Percentiles rank a stretch among this genome's conserved stretches.
These are phyloP conservation scores for Phycomyces nitens DNA, from an alignment of 192 early-diverging fungal genomes.

Conservation along the genomic window DNA sequence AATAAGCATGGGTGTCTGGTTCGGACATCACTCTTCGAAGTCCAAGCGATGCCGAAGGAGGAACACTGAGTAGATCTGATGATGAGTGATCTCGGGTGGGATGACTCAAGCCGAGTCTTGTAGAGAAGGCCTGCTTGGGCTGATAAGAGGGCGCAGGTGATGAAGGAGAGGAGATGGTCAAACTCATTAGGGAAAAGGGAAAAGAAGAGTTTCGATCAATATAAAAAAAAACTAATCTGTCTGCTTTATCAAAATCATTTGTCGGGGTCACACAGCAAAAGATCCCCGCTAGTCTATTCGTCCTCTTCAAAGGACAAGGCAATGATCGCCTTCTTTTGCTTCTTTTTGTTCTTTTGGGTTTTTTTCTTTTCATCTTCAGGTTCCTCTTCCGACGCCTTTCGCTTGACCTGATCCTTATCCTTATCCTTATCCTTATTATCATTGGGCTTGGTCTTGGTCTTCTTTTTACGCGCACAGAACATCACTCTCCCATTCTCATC, in stretches of 20 bases:
- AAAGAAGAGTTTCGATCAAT: not conserved
- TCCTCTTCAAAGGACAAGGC: conserved; percentile 26
- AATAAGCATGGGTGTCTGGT: conserved; percentile 7
- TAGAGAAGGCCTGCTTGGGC: conserved; percentile 2
- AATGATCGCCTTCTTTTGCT: conserved; percentile 20
- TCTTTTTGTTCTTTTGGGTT: conserved; percentile 23
- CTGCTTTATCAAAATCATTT: not conserved
- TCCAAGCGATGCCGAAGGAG: not conserved
- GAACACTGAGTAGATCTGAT: too few species aligned
- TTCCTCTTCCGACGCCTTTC: not conserved
- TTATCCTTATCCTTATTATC: conserved; percentile 15
- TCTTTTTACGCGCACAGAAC: conserved; percentile 23
- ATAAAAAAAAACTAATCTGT: not conserved
- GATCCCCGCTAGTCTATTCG: not conserved
- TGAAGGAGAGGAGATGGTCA: conserved; percentile 7
- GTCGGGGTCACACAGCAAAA: not conserved
- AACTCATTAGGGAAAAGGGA: not conserved
- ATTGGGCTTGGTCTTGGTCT: conserved; percentile 8
- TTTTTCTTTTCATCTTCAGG: not conserved
- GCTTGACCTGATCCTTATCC: conserved; percentile 9
- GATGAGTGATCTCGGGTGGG: too few species aligned
- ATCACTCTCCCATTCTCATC: conserved; percentile 29
- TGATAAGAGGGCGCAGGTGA: conserved; percentile 24
- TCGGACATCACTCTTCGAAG: conserved; percentile 11
- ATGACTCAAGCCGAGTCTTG: not conserved